These are phyloP conservation scores for Salix viminalis DNA, from an alignment of 345 rosid species.

Conservation along the genomic window DNA sequence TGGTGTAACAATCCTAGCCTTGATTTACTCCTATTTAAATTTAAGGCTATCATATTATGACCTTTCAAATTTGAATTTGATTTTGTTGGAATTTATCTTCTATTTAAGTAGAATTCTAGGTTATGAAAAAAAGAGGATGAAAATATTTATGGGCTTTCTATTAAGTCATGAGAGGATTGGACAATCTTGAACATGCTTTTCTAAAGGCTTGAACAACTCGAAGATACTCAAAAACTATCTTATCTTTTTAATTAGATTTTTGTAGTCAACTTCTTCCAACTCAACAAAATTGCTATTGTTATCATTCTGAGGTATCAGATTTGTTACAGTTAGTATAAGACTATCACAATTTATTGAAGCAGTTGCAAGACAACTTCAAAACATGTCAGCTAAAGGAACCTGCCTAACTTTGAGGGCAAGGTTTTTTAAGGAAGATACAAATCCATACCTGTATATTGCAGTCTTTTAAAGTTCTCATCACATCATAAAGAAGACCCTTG, in stretches of 20 bases:
- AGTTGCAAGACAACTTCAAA: no score
- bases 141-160: background rate
- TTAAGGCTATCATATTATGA: background rate
- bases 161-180: background rate
- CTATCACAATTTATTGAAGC: no score
- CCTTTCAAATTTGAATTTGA: background rate
- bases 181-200: background rate
- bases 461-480: slow-evolving; percentile 78
- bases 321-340: background rate
- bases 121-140: background rate
- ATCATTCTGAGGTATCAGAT: background rate
- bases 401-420: no score
- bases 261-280: background rate
- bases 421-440: background rate
- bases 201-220: background rate
- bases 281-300: background rate
- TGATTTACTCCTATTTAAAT: background rate
- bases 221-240: background rate
- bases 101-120: background rate
- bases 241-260: background rate
- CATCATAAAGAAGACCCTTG: slow-evolving; percentile 77
- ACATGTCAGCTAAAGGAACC: no score
- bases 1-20: background rate
- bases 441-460: slow-evolving; percentile 58
- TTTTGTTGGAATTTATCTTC: background rate